These are phyloP conservation scores for Jackrogersella multiformis DNA, from an alignment of 495 filamentous ascomycete species.

Conservation along the genomic window DNA sequence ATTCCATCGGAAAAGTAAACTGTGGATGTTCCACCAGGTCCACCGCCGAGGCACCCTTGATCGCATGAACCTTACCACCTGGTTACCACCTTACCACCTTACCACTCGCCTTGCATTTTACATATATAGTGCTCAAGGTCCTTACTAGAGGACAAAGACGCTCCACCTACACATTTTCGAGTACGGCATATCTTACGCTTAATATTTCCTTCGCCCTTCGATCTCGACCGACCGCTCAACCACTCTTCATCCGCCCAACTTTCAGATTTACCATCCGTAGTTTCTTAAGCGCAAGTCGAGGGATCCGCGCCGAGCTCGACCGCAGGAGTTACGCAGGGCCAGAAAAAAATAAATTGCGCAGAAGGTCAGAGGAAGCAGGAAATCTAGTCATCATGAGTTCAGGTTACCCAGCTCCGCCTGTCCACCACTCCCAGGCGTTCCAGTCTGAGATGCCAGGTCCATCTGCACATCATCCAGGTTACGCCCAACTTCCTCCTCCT, in stretches of 20 bases:
- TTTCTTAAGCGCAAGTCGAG: conserved; percentile 13
- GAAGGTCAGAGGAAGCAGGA: conserved; percentile 23
- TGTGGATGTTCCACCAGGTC: conserved; percentile 28
- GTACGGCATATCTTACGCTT: conserved; percentile 15
- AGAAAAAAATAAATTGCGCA: conserved; percentile 5
- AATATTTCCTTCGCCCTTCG: not conserved
- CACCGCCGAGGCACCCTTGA: conserved; percentile 32
- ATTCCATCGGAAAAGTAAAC: conserved; percentile 33
- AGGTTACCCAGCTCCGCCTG: conserved; percentile 47
- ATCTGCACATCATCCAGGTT: conserved; percentile 44
- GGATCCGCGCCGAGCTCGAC: conserved; percentile 7
- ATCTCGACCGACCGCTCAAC: conserved; percentile 18
- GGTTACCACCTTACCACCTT: conserved; percentile 32
- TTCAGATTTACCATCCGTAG: conserved; percentile 2
- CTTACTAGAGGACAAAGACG: conserved; percentile 35
- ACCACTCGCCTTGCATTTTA: conserved; percentile 26
- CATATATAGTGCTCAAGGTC: conserved; percentile 22
- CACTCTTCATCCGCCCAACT: conserved; percentile 6
- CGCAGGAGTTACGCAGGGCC: conserved; percentile 5
- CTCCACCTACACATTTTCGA: conserved; percentile 32
- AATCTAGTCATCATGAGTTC: conserved; percentile 43
- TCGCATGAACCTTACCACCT: conserved; percentile 37
- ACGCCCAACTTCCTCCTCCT: conserved; percentile 46
- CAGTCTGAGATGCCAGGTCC: conserved; percentile 45
- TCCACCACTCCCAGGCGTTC: conserved; percentile 43